These are phyloP conservation scores for Rugosomyces carneus DNA, from an alignment of 1,284 basidiomycete species.

Conservation along the genomic window DNA sequence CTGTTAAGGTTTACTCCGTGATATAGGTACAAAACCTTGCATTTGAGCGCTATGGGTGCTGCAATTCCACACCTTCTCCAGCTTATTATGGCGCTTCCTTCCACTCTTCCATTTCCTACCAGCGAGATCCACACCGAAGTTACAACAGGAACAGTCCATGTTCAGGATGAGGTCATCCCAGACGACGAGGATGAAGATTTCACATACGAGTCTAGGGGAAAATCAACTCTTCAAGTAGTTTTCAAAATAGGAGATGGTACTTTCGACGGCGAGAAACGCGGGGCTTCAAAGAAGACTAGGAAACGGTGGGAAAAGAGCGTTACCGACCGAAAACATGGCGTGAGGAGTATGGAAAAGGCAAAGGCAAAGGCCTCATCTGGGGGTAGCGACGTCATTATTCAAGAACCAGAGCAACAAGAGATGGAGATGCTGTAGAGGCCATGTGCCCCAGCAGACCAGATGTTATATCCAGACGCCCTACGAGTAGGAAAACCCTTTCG, in stretches of 20 bases:
- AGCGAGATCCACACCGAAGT: conserved; percentile 66
- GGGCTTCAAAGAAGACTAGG: conserved; percentile 21
- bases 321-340: conserved; percentile 9
- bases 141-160: conserved; percentile 69
- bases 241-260: conserved; percentile 58
- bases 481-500: too few relatives aligned
- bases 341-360: conserved; percentile 5
- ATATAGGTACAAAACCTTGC: conserved; percentile 67
- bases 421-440: conserved; percentile 29
- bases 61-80: conserved; percentile 80
- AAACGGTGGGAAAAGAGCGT: conserved; percentile 22
- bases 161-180: conserved; percentile 74
- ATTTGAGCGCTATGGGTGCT: conserved; percentile 79
- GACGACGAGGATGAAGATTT: conserved; percentile 73
- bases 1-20: conserved; percentile 6
- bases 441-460: background rate
- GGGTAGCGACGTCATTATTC: conserved; percentile 19
- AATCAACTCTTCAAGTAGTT: conserved; percentile 57
- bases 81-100: conserved; percentile 66
- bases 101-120: conserved; percentile 63
- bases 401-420: conserved; percentile 35
- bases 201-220: conserved; percentile 56
- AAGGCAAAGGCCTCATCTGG: conserved; percentile 6
- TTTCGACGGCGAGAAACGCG: conserved; percentile 29
- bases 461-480: too few relatives aligned